Evolutionary conservation across 73 alveolate species (phyloP), one percentile per base, ranked within the genome.

Genomic region (Stentor roeselii): DNA sequence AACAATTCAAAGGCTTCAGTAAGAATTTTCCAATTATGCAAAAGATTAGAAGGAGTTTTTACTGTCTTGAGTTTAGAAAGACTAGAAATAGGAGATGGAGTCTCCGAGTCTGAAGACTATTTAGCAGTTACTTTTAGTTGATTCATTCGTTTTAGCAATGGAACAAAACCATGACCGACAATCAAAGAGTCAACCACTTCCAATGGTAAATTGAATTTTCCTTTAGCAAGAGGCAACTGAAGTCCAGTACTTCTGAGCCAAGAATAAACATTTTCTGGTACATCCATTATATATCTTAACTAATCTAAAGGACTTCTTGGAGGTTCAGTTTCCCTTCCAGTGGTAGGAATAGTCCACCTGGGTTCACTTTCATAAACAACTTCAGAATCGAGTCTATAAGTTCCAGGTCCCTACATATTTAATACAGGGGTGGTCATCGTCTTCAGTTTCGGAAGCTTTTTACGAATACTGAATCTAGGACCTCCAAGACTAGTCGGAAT

Each of bases 11-110:
- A 35, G 14, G 84, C 84, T 39, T 37, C 38, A 2, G 85, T 14
- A n/a, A 76, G 14, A n/a, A 39, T 76, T n/a, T 76, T 76, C 39
- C 84, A 76, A 40, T 76, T 76, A 3, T 76, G 39, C 21, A 76
- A 40, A 36, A 36, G 32, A 1, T 78, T 67, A 21, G 60, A 34
- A 37, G 59, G 75, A 38, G 42, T 76, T 30, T 74, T 42, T 82
- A 88, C 40, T 15, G 85, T 84, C 59, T 94, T 94, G 83, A 94
- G 38, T 76, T 76, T 42, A 11, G 78, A 35, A 14, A 87, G 67
- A 61, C 78, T 75, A 30, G 80, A 40, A 32, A 67, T n/a, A 30
- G 80, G 80, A 1, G 80, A 27, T 67, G 80, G 11, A 2, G 34
- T 36, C 2, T 40, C 34, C 1, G 21, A 36, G 34, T 27, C 15